A percentile compares a stretch with the other conserved stretches of the same genome.
Evolutionary conservation across 345 rosid genomes (phyloP).

Genomic region (Aethionema arabicum): DNA sequence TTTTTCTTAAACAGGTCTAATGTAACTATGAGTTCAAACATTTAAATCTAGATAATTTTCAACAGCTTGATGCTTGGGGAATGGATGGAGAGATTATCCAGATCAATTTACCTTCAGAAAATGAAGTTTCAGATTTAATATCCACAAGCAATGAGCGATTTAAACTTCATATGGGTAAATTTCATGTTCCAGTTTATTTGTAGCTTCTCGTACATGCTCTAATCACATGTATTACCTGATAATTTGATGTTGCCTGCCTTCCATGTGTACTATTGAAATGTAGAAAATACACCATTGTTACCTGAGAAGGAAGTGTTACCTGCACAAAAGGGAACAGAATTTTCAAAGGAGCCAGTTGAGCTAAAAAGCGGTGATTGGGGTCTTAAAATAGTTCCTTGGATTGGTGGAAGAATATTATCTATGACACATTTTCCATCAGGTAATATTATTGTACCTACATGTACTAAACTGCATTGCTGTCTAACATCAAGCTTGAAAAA

Average conservation of each 20-base stretch:
- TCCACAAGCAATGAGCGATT: slow-evolving; percentile 50
- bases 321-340: slow-evolving; percentile 62
- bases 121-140: slow-evolving; percentile 46
- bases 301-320: slow-evolving; percentile 56
- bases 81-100: slow-evolving; percentile 75
- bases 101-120: slow-evolving; percentile 58
- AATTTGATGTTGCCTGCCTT: neutral
- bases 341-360: slow-evolving; percentile 61
- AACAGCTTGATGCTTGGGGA: slow-evolving; percentile 81
- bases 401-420: slow-evolving; percentile 89
- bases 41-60: slow-evolving; percentile 20
- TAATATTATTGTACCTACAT: too few relatives aligned
- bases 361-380: slow-evolving; percentile 70
- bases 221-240: neutral
- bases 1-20: neutral
- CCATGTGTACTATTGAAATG: slow-evolving; percentile 23
- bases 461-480: neutral
- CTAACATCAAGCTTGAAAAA: slow-evolving; percentile 6
- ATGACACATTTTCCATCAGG: slow-evolving; percentile 93
- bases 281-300: slow-evolving; percentile 60
- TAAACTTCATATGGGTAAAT: slow-evolving; percentile 58
- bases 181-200: slow-evolving; percentile 6
- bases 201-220: slow-evolving; percentile 3
- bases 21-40: slow-evolving; percentile 6
- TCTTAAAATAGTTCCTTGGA: slow-evolving; percentile 81